phyloP scores from a whole-genome alignment of 306 rosid genomes.

The Acmispon strigosus region DNA sequence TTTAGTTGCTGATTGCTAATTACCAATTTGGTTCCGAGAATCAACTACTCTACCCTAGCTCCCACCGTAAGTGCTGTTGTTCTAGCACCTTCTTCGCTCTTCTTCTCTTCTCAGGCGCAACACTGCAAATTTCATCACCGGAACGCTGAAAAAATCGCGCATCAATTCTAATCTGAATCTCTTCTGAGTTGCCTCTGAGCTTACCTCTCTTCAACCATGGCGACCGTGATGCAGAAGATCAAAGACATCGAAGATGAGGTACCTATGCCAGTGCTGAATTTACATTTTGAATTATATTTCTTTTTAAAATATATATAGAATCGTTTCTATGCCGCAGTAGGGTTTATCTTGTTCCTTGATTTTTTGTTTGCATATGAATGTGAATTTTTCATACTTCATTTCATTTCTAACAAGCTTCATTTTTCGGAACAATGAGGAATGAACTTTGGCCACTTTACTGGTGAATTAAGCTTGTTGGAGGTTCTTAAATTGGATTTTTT shows the following conservation, averaged over 20 bases:
- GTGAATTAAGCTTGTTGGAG: neutral
- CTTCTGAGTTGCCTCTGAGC: neutral
- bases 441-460: neutral
- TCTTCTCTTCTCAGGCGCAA: neutral
- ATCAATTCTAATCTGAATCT: neutral
- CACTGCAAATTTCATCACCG: neutral
- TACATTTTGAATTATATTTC: neutral
- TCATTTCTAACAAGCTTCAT: neutral
- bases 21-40: neutral
- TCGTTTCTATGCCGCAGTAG: neutral
- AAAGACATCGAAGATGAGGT: constrained; percentile 99
- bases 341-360: neutral
- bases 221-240: constrained; percentile 98
- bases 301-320: neutral
- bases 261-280: constrained; percentile 4
- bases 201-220: constrained; percentile 45
- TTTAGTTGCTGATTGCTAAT: no score
- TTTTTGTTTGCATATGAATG: neutral
- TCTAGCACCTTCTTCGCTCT: constrained; percentile 18
- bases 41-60: constrained; percentile 21
- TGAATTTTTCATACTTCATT: neutral
- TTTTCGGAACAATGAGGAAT: neutral
- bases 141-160: neutral
- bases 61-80: neutral
- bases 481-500: neutral